Percentiles rank a stretch among this genome's conserved stretches.
Evolutionary conservation across 805 yeast genomes (phyloP).

Genomic region (Candida krabiensis): DNA sequence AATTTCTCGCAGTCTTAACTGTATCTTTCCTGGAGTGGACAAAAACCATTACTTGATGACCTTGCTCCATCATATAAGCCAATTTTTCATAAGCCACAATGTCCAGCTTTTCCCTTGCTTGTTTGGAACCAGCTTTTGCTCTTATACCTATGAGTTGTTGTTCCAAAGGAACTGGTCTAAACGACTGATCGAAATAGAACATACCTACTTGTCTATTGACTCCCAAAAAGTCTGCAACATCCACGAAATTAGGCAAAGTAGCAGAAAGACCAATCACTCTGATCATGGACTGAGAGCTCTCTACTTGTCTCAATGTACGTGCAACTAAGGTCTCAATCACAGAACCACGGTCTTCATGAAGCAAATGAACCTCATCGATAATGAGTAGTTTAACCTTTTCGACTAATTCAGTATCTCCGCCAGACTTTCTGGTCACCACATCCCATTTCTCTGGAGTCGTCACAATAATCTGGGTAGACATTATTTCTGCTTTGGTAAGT

Average conservation of each 20-base stretch:
- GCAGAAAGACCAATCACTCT: constrained; percentile 94
- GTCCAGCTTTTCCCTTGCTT: constrained; percentile 73
- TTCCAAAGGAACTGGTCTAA: constrained; percentile 90
- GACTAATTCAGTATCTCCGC: constrained; percentile 82
- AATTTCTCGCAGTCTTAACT: constrained; percentile 72
- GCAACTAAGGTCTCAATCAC: constrained; percentile 95
- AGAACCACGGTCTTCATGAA: constrained; percentile 97
- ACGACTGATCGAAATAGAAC: constrained; percentile 91
- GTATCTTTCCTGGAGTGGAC: constrained; percentile 97
- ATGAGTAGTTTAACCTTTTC: constrained; percentile 82
- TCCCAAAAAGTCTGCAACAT: constrained; percentile 92
- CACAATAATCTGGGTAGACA: constrained; percentile 82
- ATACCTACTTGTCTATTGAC: constrained; percentile 89
- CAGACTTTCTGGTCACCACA: constrained; percentile 91
- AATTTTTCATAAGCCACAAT: constrained; percentile 75
- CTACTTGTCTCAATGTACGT: constrained; percentile 92
- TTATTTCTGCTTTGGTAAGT: constrained; percentile 73
- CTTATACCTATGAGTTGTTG: constrained; percentile 85
- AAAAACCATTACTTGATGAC: constrained; percentile 92
- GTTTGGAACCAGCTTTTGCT: constrained; percentile 79
- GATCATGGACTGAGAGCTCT: constrained; percentile 89
- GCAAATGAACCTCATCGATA: constrained; percentile 93
- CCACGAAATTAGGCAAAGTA: constrained; percentile 85
- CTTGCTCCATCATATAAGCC: constrained; percentile 60
- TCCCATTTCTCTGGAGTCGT: constrained; percentile 98